These are phyloP conservation scores for Alternaria atra DNA, from an alignment of 2,329 filamentous ascomycete genomes.

Conservation along the genomic window DNA sequence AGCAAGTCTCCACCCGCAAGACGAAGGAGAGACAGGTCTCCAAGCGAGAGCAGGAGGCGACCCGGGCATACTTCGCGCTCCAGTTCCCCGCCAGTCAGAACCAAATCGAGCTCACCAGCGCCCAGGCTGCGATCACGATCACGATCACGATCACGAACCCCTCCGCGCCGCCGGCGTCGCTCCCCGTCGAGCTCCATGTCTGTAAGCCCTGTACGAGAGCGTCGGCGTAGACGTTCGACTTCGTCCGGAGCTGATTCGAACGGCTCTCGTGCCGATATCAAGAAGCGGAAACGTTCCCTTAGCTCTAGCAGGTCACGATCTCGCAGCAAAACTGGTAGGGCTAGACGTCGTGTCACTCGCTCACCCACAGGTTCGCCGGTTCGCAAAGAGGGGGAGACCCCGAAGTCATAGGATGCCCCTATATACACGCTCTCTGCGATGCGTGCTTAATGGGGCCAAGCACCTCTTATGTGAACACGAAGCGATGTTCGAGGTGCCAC, in stretches of 20 bases:
- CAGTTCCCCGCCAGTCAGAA: conserved; percentile 54
- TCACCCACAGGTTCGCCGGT: conserved; percentile 31
- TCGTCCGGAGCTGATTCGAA: conserved; percentile 54
- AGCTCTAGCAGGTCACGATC: conserved; percentile 52
- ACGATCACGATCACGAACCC: conserved; percentile 41
- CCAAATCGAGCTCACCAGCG: conserved; percentile 64
- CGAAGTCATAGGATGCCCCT: conserved; percentile 21
- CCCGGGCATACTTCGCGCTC: conserved; percentile 57
- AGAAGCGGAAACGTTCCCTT: conserved; percentile 55
- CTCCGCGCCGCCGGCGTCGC: conserved; percentile 47
- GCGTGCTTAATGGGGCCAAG: background rate
- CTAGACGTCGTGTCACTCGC: conserved; percentile 30
- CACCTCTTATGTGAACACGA: background rate
- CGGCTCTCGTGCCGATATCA: conserved; percentile 60
- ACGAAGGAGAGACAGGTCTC: conserved; percentile 39
- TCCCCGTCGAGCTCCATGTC: conserved; percentile 52
- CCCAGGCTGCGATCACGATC: conserved; percentile 54
- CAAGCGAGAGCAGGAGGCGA: conserved; percentile 44
- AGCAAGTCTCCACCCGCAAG: conserved; percentile 29
- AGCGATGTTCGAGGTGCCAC: background rate
- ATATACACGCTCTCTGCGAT: background rate
- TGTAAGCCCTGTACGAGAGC: conserved; percentile 50
- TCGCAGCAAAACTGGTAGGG: conserved; percentile 28
- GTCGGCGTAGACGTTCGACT: conserved; percentile 55
- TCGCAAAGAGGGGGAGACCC: conserved; percentile 12